phyloP scores from a whole-genome alignment of 1,284 basidiomycete species.

The Cutaneotrichosporon cyanovorans region DNA sequence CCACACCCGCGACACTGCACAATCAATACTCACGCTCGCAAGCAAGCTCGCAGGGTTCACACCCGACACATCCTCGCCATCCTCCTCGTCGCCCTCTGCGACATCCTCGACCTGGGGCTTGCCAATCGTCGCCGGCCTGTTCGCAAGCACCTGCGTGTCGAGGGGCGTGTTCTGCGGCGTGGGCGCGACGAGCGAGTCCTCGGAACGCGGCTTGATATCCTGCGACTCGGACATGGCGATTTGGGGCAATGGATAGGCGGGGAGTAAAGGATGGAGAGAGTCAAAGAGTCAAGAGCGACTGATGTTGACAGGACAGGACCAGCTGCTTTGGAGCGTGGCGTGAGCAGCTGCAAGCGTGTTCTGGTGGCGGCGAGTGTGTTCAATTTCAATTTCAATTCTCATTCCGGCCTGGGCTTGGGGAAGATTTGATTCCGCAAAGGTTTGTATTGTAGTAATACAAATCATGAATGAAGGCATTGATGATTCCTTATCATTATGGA shows the following conservation, averaged over 20 bases:
- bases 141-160: constrained; percentile 59
- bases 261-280: not conserved
- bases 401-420: too few relatives aligned
- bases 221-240: constrained; percentile 37
- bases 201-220: constrained; percentile 32
- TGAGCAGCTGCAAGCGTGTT: too few relatives aligned
- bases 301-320: not conserved
- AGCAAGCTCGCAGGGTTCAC: constrained; percentile 44
- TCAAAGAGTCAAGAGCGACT: not conserved
- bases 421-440: too few relatives aligned
- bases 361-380: too few relatives aligned
- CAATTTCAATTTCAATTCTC: too few relatives aligned
- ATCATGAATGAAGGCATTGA: too few relatives aligned
- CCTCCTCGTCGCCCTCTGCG: constrained; percentile 50
- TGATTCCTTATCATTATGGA: too few relatives aligned
- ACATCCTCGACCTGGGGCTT: constrained; percentile 65
- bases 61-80: constrained; percentile 49
- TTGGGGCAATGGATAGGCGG: not conserved
- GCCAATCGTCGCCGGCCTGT: constrained; percentile 54
- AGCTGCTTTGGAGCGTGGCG: too few relatives aligned
- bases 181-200: constrained; percentile 51
- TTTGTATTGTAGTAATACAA: too few relatives aligned
- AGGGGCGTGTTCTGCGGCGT: constrained; percentile 77
- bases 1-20: too few relatives aligned
- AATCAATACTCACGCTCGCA: constrained; percentile 39